Conservation (phyloP, 2,329 filamentous ascomycete genomes). For the Eutypa lata region DNA sequence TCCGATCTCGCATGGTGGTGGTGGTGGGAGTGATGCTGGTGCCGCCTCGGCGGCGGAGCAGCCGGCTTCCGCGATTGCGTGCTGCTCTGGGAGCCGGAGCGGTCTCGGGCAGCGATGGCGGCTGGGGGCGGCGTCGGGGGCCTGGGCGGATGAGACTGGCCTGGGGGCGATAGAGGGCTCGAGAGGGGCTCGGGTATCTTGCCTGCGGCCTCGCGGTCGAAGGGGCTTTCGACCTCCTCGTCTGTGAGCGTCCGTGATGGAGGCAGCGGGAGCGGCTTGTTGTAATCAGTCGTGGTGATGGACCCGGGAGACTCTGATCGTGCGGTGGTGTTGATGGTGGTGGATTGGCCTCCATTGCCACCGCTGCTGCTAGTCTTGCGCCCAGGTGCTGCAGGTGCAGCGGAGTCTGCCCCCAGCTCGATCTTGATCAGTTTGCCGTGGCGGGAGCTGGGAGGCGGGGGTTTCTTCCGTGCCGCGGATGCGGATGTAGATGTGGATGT, state of each 20-base stretch:
- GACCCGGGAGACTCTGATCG: conserved; percentile 32
- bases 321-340: too few relatives aligned
- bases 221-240: conserved; percentile 48
- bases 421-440: conserved; percentile 72
- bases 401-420: conserved; percentile 36
- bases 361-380: conserved; percentile 20
- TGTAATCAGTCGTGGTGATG: conserved; percentile 44
- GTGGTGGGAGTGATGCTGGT: conserved; percentile 32
- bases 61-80: conserved; percentile 38
- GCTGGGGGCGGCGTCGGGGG: conserved; percentile 37
- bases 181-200: conserved; percentile 45
- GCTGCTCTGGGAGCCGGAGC: conserved; percentile 27
- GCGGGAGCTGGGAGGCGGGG: conserved; percentile 69
- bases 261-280: conserved; percentile 60
- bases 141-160: conserved; percentile 21
- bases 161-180: too few relatives aligned
- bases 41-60: conserved; percentile 50
- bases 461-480: conserved; percentile 45
- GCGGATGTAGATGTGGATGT: conserved; percentile 5
- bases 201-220: conserved; percentile 52
- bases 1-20: conserved; percentile 47
- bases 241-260: conserved; percentile 45
- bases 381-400: conserved; percentile 11
- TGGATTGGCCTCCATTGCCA: conserved; percentile 2
- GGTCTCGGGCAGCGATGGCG: conserved; percentile 27